These are phyloP conservation scores for Sphenostylis stenocarpa DNA, from an alignment of 306 rosid species.

Conservation along the genomic window DNA sequence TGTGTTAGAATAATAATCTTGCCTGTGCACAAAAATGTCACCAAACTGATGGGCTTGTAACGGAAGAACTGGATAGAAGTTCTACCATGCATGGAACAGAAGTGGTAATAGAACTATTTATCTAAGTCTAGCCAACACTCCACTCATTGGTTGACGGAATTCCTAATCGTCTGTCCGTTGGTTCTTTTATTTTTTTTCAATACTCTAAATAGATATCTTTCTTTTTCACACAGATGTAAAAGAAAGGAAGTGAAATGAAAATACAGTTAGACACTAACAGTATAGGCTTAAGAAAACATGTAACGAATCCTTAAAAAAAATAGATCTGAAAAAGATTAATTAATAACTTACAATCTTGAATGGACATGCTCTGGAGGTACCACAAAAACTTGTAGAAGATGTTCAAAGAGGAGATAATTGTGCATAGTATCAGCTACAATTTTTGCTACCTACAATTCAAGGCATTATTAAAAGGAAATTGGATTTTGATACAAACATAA, in stretches of 20 bases:
- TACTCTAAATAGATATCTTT: background rate
- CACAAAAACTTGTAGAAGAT: constrained; percentile 67
- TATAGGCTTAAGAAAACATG: background rate
- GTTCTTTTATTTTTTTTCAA: background rate
- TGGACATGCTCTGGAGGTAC: constrained; percentile 78
- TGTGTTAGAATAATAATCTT: background rate
- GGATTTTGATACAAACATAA: background rate
- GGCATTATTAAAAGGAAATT: constrained; percentile 13
- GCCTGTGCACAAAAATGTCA: background rate
- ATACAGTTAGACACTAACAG: background rate
- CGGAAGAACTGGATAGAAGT: background rate
- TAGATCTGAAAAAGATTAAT: background rate
- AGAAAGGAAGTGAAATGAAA: background rate
- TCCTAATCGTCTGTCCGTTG: background rate
- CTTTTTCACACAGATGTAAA: background rate
- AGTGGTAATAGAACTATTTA: background rate
- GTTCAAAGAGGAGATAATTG: constrained; percentile 79
- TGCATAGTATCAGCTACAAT: constrained; percentile 90
- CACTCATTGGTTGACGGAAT: background rate
- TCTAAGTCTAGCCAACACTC: background rate
- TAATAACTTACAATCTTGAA: constrained; percentile 64
- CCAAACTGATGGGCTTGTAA: background rate
- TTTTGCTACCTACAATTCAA: constrained; percentile 73
- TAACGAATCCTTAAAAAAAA: background rate
- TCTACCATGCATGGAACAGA: background rate